Evolutionary conservation across 768 basidiomycete species (phyloP).

Genomic region (Tylopilus sp.): DNA sequence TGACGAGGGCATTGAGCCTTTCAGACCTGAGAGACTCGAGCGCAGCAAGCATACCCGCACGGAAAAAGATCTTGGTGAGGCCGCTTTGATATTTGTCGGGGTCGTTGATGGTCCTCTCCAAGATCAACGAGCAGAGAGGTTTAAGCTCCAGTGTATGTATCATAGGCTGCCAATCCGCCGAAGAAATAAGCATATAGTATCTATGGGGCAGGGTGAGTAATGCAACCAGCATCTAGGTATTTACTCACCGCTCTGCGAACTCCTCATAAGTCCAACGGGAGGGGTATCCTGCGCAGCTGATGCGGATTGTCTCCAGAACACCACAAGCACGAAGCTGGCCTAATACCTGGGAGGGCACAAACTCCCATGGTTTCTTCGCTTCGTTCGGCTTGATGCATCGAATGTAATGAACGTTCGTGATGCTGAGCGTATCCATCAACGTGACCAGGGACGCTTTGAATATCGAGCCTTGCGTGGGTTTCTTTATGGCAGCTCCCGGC

Average conservation of each 20-base stretch:
- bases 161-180: conserved; percentile 82
- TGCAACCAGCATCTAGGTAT: conserved; percentile 3
- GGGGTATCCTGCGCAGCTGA: conserved; percentile 98
- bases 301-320: conserved; percentile 97
- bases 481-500: conserved; percentile 69
- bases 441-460: conserved; percentile 94
- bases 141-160: conserved; percentile 79
- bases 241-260: conserved; percentile 88
- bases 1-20: conserved; percentile 85
- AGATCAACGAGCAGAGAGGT: conserved; percentile 77
- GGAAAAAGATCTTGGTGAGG: conserved; percentile 98
- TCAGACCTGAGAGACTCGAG: conserved; percentile 89
- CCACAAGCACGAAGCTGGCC: conserved; percentile 96
- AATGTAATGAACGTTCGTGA: conserved; percentile 98
- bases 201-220: conserved; percentile 40
- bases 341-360: conserved; percentile 91
- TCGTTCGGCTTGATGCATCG: conserved; percentile 99
- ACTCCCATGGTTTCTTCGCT: conserved; percentile 94
- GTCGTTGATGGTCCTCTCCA: conserved; percentile 85
- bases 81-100: conserved; percentile 97
- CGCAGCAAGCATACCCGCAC: conserved; percentile 97
- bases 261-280: conserved; percentile 98
- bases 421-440: conserved; percentile 95
- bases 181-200: conserved; percentile 95
- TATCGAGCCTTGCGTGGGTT: conserved; percentile 97